Conservation (phyloP, 1,139 yeast genomes). For the Protomyces arabidopsidicola region DNA sequence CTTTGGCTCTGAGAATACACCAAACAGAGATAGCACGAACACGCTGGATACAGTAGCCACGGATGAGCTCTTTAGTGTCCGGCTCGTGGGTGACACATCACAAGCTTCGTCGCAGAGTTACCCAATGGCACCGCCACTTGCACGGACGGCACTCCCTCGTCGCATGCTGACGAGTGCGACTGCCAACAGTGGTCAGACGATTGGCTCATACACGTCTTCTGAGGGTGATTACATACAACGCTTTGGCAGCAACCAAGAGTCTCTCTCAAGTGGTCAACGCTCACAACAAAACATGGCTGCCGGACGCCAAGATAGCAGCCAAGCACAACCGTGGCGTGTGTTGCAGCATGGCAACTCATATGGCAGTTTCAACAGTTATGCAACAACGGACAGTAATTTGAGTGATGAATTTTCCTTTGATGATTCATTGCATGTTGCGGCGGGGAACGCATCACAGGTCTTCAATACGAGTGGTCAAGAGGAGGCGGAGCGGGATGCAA, state of each 20-base stretch:
- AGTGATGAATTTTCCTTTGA: conserved; percentile 22
- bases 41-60: conserved; percentile 23
- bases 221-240: conserved; percentile 22
- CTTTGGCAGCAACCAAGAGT: conserved; percentile 21
- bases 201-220: conserved; percentile 20
- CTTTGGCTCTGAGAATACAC: conserved; percentile 1
- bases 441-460: not conserved
- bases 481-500: not conserved
- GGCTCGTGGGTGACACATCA: conserved; percentile 4
- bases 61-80: conserved; percentile 26
- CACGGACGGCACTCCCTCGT: not conserved
- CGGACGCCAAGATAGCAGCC: conserved; percentile 9
- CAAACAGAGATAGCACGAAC: not conserved
- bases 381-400: conserved; percentile 16
- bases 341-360: conserved; percentile 16
- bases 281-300: not conserved
- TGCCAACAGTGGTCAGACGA: conserved; percentile 19
- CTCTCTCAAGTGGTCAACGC: conserved; percentile 5
- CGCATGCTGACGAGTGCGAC: conserved; percentile 3
- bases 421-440: conserved; percentile 11
- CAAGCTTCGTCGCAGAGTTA: not conserved
- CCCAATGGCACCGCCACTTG: conserved; percentile 14
- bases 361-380: conserved; percentile 22
- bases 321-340: conserved; percentile 24
- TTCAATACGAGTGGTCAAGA: not conserved